Evolutionary conservation across 2,329 filamentous ascomycete species (phyloP).

Genomic region (Diatrype stigma): DNA sequence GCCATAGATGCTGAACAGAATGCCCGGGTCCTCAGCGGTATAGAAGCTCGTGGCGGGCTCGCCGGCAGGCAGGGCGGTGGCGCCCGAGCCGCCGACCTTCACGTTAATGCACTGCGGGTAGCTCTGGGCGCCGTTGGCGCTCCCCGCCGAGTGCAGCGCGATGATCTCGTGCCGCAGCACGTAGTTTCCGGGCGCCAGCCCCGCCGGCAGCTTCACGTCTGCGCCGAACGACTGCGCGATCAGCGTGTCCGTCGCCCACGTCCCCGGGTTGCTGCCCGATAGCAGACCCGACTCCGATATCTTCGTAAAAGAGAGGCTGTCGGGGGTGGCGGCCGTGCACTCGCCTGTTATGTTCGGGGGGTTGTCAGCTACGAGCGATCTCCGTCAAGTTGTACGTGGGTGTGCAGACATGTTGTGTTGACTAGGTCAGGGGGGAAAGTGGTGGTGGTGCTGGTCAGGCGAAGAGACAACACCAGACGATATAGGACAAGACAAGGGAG

Average conservation of each 20-base stretch:
- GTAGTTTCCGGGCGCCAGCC: conserved; percentile 42
- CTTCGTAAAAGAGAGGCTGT: conserved; percentile 25
- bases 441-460: no score
- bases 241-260: conserved; percentile 34
- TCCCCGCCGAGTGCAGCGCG: conserved; percentile 39
- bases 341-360: conserved; percentile 19
- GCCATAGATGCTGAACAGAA: conserved; percentile 51
- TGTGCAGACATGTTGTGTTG: no score
- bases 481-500: neutral
- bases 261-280: conserved; percentile 27
- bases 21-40: conserved; percentile 48
- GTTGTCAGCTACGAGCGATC: conserved; percentile 2
- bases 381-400: no score
- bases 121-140: conserved; percentile 40
- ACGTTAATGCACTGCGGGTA: conserved; percentile 54
- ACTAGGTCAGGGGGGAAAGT: no score
- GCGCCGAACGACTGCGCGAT: conserved; percentile 44
- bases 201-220: conserved; percentile 37
- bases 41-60: conserved; percentile 49
- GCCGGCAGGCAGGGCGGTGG: conserved; percentile 39
- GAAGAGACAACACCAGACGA: no score
- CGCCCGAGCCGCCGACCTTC: conserved; percentile 46
- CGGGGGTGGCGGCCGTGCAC: conserved; percentile 24
- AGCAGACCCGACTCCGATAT: conserved; percentile 20
- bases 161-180: conserved; percentile 48